Evolutionary conservation across 345 rosid genomes (phyloP).

Genomic region (Aegle marmelos): DNA sequence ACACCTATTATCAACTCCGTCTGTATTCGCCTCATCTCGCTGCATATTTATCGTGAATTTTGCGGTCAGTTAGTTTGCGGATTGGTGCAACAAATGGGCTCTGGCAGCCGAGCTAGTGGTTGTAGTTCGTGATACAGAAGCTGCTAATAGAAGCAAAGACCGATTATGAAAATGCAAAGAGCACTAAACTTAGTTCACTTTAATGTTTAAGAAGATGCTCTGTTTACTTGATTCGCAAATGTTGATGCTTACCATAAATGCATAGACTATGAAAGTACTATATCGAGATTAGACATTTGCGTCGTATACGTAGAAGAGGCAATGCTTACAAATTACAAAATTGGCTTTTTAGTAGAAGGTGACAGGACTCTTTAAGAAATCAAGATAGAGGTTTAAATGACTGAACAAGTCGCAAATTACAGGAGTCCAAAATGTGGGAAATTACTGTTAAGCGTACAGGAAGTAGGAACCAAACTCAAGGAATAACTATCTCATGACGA

Average conservation of each 20-base stretch:
- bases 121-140: neutral
- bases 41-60: neutral
- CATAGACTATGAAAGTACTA: neutral
- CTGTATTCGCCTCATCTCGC: neutral
- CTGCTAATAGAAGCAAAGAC: neutral
- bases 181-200: neutral
- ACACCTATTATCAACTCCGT: neutral
- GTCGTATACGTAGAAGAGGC: neutral
- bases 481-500: neutral
- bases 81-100: neutral
- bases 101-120: neutral
- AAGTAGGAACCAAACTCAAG: neutral
- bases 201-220: neutral
- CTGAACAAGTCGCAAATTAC: neutral
- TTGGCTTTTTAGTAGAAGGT: neutral
- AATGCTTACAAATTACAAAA: neutral
- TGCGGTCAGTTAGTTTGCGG: neutral
- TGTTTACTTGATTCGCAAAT: neutral
- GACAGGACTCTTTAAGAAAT: neutral
- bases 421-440: neutral
- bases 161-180: neutral
- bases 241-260: neutral
- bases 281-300: neutral
- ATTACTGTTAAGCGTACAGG: neutral
- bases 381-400: neutral